These are phyloP conservation scores for Pyrenophora seminiperda DNA, from an alignment of 2,329 filamentous ascomycete genomes.

Conservation along the genomic window DNA sequence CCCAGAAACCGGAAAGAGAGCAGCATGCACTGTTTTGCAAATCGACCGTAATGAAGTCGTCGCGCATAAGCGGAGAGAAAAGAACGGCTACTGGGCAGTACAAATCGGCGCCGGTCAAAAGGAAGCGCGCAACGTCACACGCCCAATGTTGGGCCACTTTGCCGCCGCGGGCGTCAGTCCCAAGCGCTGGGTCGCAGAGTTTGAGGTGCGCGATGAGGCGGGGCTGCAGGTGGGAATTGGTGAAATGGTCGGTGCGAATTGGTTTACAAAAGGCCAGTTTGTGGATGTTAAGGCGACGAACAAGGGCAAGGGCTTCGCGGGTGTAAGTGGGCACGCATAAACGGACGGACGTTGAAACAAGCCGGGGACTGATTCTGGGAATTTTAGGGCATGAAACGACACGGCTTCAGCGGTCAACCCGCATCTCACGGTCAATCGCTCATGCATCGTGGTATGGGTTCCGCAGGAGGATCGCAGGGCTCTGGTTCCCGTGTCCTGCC, in stretches of 20 bases:
- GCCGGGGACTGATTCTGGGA: slow-evolving; percentile 8
- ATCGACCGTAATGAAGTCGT: slow-evolving; percentile 91
- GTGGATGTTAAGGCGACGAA: slow-evolving; percentile 82
- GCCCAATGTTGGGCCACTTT: slow-evolving; percentile 86
- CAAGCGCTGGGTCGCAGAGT: slow-evolving; percentile 84
- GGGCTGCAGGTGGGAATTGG: slow-evolving; percentile 79
- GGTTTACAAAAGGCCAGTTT: slow-evolving; percentile 89
- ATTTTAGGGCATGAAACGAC: slow-evolving; percentile 85
- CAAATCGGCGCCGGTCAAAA: slow-evolving; percentile 82
- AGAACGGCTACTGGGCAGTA: slow-evolving; percentile 92
- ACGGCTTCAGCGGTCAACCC: slow-evolving; percentile 86
- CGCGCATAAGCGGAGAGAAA: slow-evolving; percentile 77
- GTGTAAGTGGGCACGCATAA: slow-evolving; percentile 54
- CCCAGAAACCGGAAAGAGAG: slow-evolving; percentile 72
- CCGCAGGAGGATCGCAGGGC: slow-evolving; percentile 85
- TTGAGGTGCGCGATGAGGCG: slow-evolving; percentile 74
- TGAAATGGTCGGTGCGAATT: slow-evolving; percentile 76
- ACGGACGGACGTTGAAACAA: background rate
- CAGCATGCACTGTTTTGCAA: slow-evolving; percentile 89
- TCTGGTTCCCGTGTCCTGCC: slow-evolving; percentile 90
- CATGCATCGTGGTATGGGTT: slow-evolving; percentile 91
- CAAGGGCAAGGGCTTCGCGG: slow-evolving; percentile 90
- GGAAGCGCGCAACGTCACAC: slow-evolving; percentile 75
- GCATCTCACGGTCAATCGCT: slow-evolving; percentile 94
- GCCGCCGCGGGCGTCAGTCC: slow-evolving; percentile 79